phyloP scores from a whole-genome alignment of 805 yeast genomes.

The Jamesozyma gamospora region DNA sequence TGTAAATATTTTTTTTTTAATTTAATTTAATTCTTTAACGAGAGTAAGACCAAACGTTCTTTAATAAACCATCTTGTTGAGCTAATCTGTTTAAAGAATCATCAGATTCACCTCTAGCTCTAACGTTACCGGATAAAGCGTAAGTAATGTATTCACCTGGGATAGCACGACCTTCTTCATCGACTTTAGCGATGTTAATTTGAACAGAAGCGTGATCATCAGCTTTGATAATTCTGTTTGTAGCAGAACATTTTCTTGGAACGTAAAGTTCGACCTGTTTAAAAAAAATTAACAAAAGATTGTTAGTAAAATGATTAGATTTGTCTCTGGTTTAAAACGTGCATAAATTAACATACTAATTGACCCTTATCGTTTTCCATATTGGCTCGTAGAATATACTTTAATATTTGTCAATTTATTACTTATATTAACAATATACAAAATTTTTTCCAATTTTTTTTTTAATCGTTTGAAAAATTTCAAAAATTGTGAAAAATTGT shows the following conservation, averaged over 20 bases:
- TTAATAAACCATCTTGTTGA: constrained; percentile 94
- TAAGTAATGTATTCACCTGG: constrained; percentile 86
- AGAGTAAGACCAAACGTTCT: constrained; percentile 91
- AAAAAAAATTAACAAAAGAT: neutral
- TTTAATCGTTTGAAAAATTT: too few species aligned
- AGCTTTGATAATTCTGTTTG: constrained; percentile 99
- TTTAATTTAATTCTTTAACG: constrained; percentile 42
- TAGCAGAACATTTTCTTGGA: constrained; percentile 99
- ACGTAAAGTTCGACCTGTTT: constrained; percentile 96
- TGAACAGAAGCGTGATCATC: constrained; percentile 99
- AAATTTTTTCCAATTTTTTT: too few species aligned
- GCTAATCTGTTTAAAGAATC: constrained; percentile 99
- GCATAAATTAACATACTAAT: constrained; percentile 62
- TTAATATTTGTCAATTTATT: too few species aligned
- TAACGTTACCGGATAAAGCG: constrained; percentile 94
- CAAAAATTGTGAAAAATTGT: too few species aligned
- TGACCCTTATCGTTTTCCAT: constrained; percentile 99
- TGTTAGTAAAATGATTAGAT: neutral
- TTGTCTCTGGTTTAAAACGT: neutral
- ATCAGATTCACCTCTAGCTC: constrained; percentile 99
- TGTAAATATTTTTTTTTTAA: too few species aligned
- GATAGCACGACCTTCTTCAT: constrained; percentile 90
- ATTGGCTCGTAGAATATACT: constrained; percentile 38
- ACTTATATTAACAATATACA: too few species aligned
- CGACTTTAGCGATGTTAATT: constrained; percentile 97